Conservation (phyloP, 805 yeast genomes). For the Starmera dryadoides region DNA sequence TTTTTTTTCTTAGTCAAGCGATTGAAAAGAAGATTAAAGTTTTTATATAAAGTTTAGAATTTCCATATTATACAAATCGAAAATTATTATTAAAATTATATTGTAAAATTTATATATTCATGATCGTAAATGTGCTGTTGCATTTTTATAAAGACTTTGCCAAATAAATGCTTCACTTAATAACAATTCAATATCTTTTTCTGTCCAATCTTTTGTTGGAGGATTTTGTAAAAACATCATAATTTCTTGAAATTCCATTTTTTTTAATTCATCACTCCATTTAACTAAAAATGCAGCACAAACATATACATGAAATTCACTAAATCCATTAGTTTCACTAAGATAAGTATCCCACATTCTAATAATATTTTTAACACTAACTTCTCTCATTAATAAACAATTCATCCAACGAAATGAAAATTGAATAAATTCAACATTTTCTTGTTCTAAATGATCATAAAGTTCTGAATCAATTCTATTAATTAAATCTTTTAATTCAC, state of each 20-base stretch:
- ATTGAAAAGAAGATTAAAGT: background rate
- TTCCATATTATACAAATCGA: too few relatives aligned
- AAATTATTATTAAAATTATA: too few relatives aligned
- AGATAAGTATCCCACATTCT: conserved; percentile 98
- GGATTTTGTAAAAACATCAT: conserved; percentile 86
- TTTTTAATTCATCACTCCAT: conserved; percentile 71
- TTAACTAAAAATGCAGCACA: conserved; percentile 94
- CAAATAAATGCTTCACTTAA: conserved; percentile 94
- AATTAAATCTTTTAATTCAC: conserved; percentile 68
- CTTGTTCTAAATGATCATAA: conserved; percentile 65
- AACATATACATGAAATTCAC: conserved; percentile 90
- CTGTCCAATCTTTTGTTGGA: conserved; percentile 82
- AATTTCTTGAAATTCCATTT: conserved; percentile 91
- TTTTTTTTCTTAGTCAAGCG: background rate
- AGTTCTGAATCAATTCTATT: conserved; percentile 72
- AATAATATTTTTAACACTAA: conserved; percentile 67
- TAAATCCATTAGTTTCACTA: conserved; percentile 71
- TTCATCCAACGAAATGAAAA: conserved; percentile 99
- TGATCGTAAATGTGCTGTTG: conserved; percentile 63
- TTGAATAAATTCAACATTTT: conserved; percentile 90
- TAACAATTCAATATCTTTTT: conserved; percentile 84
- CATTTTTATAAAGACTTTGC: conserved; percentile 89
- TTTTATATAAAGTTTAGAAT: background rate
- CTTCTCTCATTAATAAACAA: conserved; percentile 91
- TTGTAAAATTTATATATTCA: too few relatives aligned